These are phyloP conservation scores for Thielaviopsis cerberus DNA, from an alignment of 2,329 filamentous ascomycete genomes.

Conservation along the genomic window DNA sequence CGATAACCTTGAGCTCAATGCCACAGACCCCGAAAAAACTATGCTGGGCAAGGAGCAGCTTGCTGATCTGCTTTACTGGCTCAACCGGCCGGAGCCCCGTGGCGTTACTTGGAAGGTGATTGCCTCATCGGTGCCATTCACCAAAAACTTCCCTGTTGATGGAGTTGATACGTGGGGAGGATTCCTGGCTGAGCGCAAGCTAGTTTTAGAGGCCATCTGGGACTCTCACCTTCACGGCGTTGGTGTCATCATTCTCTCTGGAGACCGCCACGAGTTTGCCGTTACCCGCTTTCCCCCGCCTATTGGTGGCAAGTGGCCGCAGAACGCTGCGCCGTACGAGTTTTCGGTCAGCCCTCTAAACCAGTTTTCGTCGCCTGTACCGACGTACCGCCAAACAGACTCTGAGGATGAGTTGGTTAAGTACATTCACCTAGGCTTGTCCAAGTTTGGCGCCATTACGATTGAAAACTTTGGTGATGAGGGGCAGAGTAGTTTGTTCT, in stretches of 20 bases:
- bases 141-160: constrained; percentile 90
- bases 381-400: constrained; percentile 67
- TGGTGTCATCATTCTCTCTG: constrained; percentile 68
- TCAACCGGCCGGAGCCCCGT: constrained; percentile 49
- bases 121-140: constrained; percentile 80
- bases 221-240: constrained; percentile 55
- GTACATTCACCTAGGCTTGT: constrained; percentile 71
- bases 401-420: constrained; percentile 68
- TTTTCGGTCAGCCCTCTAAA: constrained; percentile 81
- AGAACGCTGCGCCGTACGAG: constrained; percentile 56
- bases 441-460: constrained; percentile 70
- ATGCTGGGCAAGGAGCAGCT: constrained; percentile 76
- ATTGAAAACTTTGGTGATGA: constrained; percentile 49
- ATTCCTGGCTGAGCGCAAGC: constrained; percentile 61
- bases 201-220: constrained; percentile 83
- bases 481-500: constrained; percentile 56
- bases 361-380: constrained; percentile 80
- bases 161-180: constrained; percentile 85
- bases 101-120: constrained; percentile 89
- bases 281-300: constrained; percentile 62
- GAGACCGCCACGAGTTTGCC: constrained; percentile 92
- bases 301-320: constrained; percentile 40
- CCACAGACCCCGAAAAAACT: constrained; percentile 47
- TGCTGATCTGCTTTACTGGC: constrained; percentile 58
- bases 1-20: constrained; percentile 38